These are phyloP conservation scores for Cymbidium sinense DNA, from an alignment of 106 monocot species.

Conservation along the genomic window DNA sequence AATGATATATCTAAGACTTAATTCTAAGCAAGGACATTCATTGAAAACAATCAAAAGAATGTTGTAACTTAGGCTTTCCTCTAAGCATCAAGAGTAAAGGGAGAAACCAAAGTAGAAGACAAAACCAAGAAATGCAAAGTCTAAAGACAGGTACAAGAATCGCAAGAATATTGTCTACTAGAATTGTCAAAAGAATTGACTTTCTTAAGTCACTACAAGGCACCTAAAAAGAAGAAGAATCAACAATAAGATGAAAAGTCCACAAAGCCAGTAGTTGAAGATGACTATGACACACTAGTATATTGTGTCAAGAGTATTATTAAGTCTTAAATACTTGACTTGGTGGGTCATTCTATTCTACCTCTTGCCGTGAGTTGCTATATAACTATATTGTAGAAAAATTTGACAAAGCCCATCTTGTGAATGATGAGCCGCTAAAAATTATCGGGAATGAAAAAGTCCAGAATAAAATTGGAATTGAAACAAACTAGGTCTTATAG, in stretches of 20 bases:
- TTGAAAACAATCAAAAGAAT: not conserved
- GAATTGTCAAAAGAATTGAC: not conserved
- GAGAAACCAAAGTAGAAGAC: not conserved
- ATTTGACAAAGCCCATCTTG: no score
- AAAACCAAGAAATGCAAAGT: not conserved
- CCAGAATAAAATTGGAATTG: no score
- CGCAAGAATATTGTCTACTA: no score
- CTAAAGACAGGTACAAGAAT: not conserved
- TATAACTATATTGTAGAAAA: no score
- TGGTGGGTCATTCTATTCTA: not conserved
- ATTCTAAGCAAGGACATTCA: no score
- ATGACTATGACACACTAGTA: not conserved
- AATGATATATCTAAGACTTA: not conserved
- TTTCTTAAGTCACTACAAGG: not conserved
- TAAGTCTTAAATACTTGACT: not conserved
- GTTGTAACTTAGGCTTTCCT: not conserved
- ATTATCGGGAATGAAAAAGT: no score
- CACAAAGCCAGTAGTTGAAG: not conserved
- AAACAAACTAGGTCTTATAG: no score
- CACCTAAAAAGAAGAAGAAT: not conserved
- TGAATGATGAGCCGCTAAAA: no score
- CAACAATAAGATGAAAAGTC: not conserved
- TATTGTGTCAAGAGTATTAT: not conserved
- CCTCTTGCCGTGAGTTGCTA: not conserved
- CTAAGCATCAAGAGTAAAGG: not conserved